phyloP scores from a whole-genome alignment of 2,329 filamentous ascomycete species.

The Chaetomiaceae sp. region DNA sequence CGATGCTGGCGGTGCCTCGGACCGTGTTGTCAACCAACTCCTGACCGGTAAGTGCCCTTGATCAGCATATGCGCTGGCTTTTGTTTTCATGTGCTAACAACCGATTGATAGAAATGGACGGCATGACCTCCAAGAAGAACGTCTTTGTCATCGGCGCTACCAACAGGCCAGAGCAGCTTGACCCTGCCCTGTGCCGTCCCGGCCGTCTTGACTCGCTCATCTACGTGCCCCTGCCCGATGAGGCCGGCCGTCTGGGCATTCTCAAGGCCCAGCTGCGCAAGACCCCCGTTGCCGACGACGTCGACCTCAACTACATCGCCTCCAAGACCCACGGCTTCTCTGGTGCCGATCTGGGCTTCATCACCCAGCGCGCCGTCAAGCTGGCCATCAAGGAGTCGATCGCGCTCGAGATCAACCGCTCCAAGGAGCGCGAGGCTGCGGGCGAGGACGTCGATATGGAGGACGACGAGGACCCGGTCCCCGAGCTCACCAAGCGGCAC shows the following conservation, averaged over 20 bases:
- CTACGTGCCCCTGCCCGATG: constrained; percentile 94
- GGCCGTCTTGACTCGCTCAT: constrained; percentile 98
- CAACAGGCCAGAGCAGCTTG: constrained; percentile 97
- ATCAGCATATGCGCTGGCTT: not conserved
- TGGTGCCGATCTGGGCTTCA: constrained; percentile 98
- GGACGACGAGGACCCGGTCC: constrained; percentile 90
- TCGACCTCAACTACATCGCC: constrained; percentile 88
- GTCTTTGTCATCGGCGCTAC: constrained; percentile 99
- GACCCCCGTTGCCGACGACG: constrained; percentile 83
- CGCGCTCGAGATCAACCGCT: constrained; percentile 77
- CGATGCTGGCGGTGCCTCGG: constrained; percentile 95
- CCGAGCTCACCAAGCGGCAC: constrained; percentile 90
- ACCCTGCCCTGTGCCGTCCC: constrained; percentile 95
- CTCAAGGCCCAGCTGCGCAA: constrained; percentile 96
- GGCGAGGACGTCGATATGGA: constrained; percentile 80
- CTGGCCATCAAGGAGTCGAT: constrained; percentile 99
- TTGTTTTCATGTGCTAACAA: constrained; percentile 16
- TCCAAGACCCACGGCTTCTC: constrained; percentile 98
- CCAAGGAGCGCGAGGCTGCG: constrained; percentile 81
- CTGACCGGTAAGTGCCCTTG: constrained; percentile 68
- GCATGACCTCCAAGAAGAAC: constrained; percentile 99
- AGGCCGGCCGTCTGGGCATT: constrained; percentile 82
- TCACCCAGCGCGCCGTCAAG: constrained; percentile 98
- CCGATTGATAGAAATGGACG: constrained; percentile 72
- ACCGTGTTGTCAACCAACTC: constrained; percentile 99